Conservation (phyloP, 2,329 filamentous ascomycete genomes). For the Sporothrix pseudoabietina region DNA sequence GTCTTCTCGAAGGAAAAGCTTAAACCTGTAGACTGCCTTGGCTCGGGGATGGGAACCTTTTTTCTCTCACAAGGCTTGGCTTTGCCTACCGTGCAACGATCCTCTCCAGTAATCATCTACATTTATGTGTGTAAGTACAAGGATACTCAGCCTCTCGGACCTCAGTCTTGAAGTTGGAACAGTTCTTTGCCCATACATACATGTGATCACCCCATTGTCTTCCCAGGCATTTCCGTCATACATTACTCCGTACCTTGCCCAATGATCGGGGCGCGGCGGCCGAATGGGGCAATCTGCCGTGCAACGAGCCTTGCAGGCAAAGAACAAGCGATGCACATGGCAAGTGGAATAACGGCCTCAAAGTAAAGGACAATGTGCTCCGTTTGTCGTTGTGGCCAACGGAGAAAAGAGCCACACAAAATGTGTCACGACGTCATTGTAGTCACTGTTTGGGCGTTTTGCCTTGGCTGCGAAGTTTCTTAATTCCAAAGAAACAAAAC, state of each 20-base stretch:
- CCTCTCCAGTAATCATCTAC: background rate
- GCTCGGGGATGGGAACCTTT: background rate
- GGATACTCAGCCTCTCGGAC: background rate
- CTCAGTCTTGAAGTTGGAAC: background rate
- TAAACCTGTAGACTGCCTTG: background rate
- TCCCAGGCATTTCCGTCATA: background rate
- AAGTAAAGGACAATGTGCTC: background rate
- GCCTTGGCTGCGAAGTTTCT: background rate
- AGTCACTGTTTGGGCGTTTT: background rate
- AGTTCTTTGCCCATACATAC: background rate
- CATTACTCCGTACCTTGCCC: background rate
- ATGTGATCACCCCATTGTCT: background rate
- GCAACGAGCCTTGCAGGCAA: background rate
- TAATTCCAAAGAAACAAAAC: background rate
- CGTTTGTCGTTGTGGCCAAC: background rate
- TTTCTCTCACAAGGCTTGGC: background rate
- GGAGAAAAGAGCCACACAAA: background rate
- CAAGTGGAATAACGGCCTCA: background rate
- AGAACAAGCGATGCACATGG: background rate
- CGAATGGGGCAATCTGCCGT: slow-evolving; percentile 5
- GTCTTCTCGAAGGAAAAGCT: background rate
- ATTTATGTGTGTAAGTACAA: background rate
- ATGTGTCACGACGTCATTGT: slow-evolving; percentile 1
- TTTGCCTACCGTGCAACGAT: background rate
- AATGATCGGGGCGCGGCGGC: background rate